These are phyloP conservation scores for Fusarium stilboides DNA, from an alignment of 2,329 filamentous ascomycete species.

Conservation along the genomic window DNA sequence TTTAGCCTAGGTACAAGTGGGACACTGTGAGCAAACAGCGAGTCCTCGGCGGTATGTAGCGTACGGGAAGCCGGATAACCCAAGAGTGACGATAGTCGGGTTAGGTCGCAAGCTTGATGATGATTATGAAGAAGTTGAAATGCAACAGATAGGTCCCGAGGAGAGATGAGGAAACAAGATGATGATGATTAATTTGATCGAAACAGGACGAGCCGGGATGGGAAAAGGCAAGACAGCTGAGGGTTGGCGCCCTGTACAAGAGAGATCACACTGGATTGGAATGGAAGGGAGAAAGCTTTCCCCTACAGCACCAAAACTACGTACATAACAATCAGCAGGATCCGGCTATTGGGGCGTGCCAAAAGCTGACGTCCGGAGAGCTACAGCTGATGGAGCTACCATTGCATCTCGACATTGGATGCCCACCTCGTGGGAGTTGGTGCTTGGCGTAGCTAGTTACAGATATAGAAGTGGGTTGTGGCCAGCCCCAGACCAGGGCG, in stretches of 20 bases:
- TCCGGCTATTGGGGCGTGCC: constrained; percentile 11
- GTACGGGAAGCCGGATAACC: not conserved
- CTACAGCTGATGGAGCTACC: constrained; percentile 3
- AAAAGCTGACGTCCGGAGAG: constrained; percentile 18
- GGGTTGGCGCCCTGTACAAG: constrained; percentile 23
- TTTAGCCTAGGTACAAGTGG: constrained; percentile 10
- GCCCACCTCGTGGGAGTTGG: constrained; percentile 1
- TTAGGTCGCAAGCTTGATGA: not conserved
- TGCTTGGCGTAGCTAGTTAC: constrained; percentile 7
- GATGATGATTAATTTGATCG: constrained; percentile 3
- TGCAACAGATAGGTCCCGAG: not conserved
- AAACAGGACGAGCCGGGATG: constrained; percentile 3
- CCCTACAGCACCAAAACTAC: not conserved
- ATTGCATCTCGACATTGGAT: constrained; percentile 12
- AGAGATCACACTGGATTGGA: constrained; percentile 26
- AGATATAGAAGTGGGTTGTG: constrained; percentile 13
- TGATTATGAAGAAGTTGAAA: not conserved
- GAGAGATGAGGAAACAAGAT: not conserved
- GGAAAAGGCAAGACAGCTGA: constrained; percentile 9
- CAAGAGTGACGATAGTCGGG: constrained; percentile 11
- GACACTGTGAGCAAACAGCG: not conserved
- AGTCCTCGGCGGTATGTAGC: constrained; percentile 12
- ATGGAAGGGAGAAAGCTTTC: constrained; percentile 35
- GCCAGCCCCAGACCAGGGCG: constrained; percentile 1
- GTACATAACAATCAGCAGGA: constrained; percentile 3